These are phyloP conservation scores for Maudiozyma saulgeensis DNA, from an alignment of 805 yeast species.

Conservation along the genomic window DNA sequence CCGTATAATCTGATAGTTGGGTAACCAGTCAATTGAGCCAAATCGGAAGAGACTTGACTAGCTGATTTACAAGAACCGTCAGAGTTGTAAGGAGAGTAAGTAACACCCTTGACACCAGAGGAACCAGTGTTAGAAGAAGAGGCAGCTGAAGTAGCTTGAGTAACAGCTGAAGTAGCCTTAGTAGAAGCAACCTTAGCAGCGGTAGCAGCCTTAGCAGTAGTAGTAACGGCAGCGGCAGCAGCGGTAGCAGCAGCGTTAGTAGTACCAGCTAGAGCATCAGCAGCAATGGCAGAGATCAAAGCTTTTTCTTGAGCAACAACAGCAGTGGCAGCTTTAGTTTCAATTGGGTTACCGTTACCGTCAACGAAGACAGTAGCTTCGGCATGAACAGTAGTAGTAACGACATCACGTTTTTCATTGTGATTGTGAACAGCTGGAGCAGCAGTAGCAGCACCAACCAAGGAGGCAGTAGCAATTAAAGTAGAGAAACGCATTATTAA, in stretches of 20 bases:
- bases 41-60: slow-evolving; percentile 48
- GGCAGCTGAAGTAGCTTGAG: slow-evolving; percentile 27
- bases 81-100: slow-evolving; percentile 71
- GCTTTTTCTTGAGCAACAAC: slow-evolving; percentile 8
- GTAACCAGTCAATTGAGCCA: slow-evolving; percentile 43
- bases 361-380: slow-evolving; percentile 29
- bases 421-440: slow-evolving; percentile 57
- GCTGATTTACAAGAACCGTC: slow-evolving; percentile 62
- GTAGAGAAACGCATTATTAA: slow-evolving; percentile 41
- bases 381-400: slow-evolving; percentile 42
- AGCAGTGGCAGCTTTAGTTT: slow-evolving; percentile 9
- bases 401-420: slow-evolving; percentile 41
- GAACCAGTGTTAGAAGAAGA: slow-evolving; percentile 28
- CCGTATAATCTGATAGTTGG: slow-evolving; percentile 70
- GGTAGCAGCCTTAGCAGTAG: slow-evolving; percentile 19
- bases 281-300: slow-evolving; percentile 20
- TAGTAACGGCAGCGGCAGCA: slow-evolving; percentile 14
- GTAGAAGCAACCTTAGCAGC: background rate
- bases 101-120: slow-evolving; percentile 57
- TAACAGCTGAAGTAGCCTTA: slow-evolving; percentile 27
- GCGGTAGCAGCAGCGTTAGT: slow-evolving; percentile 22
- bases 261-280: slow-evolving; percentile 27
- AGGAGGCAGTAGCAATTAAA: slow-evolving; percentile 37
- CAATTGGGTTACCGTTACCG: slow-evolving; percentile 11
- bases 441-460: slow-evolving; percentile 40